These are phyloP conservation scores for Akanthomyces muscarius DNA, from an alignment of 2,329 filamentous ascomycete species.

Conservation along the genomic window DNA sequence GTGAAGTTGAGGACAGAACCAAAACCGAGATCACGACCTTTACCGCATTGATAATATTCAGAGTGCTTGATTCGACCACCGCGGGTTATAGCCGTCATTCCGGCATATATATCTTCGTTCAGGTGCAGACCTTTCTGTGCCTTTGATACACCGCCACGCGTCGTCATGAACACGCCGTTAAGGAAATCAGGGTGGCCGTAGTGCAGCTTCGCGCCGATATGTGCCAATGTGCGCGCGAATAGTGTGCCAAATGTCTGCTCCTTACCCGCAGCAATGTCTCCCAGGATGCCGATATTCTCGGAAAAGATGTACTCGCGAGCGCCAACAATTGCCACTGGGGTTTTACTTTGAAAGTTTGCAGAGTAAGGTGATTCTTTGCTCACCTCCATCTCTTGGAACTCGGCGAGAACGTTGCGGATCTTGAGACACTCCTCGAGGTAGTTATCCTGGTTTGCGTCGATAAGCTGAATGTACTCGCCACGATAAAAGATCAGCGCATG, in stretches of 20 bases:
- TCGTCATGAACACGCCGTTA: conserved; percentile 98
- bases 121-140: conserved; percentile 96
- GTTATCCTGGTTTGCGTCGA: conserved; percentile 99
- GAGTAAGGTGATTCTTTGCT: conserved; percentile 97
- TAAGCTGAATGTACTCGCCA: conserved; percentile 98
- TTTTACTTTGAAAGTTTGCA: conserved; percentile 69
- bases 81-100: conserved; percentile 93
- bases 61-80: conserved; percentile 99
- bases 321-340: conserved; percentile 93
- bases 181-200: conserved; percentile 99
- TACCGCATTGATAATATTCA: conserved; percentile 99
- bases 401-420: conserved; percentile 93
- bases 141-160: conserved; percentile 96
- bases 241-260: conserved; percentile 99
- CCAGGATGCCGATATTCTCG: conserved; percentile 97
- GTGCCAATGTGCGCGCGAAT: conserved; percentile 90
- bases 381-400: conserved; percentile 98
- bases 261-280: conserved; percentile 97
- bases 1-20: conserved; percentile 99
- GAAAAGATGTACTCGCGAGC: conserved; percentile 99
- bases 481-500: conserved; percentile 98
- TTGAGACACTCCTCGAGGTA: conserved; percentile 98
- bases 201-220: conserved; percentile 97
- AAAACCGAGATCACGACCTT: conserved; percentile 99
- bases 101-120: conserved; percentile 99